Percentiles rank a stretch among this genome's conserved stretches.
phyloP scores from a whole-genome alignment of 495 filamentous ascomycete species.

The Xylaria bambusicola region DNA sequence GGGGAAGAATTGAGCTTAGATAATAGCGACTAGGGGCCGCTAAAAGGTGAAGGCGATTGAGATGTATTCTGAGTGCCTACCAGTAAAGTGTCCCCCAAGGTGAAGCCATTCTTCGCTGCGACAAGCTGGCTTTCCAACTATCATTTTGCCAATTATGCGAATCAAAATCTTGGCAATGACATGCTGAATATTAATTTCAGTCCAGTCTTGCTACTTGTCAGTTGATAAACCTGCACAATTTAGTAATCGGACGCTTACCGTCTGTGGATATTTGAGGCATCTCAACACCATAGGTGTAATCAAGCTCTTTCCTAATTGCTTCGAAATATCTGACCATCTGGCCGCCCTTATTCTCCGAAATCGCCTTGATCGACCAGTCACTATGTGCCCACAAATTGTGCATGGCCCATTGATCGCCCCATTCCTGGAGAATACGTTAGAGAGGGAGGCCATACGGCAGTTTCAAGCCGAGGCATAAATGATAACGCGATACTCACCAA shows the following conservation, averaged over 20 bases:
- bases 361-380: neutral
- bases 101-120: conserved; percentile 49
- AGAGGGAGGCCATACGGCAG: neutral
- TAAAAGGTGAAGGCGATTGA: too few relatives aligned
- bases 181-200: neutral
- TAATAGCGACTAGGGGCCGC: too few relatives aligned
- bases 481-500: neutral
- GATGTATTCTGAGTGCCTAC: too few relatives aligned
- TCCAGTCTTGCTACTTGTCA: neutral
- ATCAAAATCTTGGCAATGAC: conserved; percentile 34
- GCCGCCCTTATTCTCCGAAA: neutral
- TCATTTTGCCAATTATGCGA: conserved; percentile 44
- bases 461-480: too few relatives aligned
- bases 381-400: neutral
- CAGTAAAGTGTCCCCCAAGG: conserved; percentile 29
- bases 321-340: conserved; percentile 15
- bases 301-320: conserved; percentile 2
- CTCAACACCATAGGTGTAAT: conserved; percentile 10
- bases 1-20: too few relatives aligned
- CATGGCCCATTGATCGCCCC: conserved; percentile 10
- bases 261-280: conserved; percentile 8
- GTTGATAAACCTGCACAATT: neutral
- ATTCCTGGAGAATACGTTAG: neutral
- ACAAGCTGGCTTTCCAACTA: conserved; percentile 44
- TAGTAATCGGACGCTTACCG: neutral